Base-by-base conservation (phyloP, 805 yeast genomes). In the Pichia cephalocereana region DNA sequence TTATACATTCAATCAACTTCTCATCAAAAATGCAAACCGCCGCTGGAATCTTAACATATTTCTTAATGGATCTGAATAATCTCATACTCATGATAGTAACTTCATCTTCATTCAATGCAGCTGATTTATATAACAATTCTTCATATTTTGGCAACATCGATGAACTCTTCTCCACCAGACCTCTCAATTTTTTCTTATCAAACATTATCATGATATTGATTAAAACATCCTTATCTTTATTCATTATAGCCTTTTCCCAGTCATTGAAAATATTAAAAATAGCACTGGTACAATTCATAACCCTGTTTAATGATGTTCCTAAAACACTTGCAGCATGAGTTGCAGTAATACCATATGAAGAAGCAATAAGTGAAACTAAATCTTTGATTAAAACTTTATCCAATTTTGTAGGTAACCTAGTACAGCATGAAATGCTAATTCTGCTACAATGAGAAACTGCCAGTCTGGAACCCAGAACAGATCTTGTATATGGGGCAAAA, bases 371-470 rank as follows among this genome's bases (percentile, higher is more conserved):
- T 12, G 67, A 62, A 14, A 85, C 78, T 9, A 90, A 69, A 61
- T 88, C 95, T 44, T 70, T 72, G 38, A 93, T 62, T 38, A 93
- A 64, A 2, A 69, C 46, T 47, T 71, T 75, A 53, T 89, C 96
- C 10, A 83, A 60, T 8, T 72, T 75, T 0, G 87, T 76, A 57
- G 86, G 86, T 8, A 80, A 68, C 52, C 96, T 72, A 4, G 85
- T 80, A 0, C 91, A 83, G 0, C 88, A 76, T 56, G 82, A 86
- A 37, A 86, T 71, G 1, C 79, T 69, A 27, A 83, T 77, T 55
- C 98, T 76, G 54, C 84, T 81, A 61, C 79, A 77, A 54, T 90
- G 96, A 53, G 80, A 84, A 15, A 81, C 68, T 47, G 81, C 84
- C 14, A 88, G 70, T 47, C 95, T 74, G 0, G 86, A 77, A 3